Evolutionary conservation across 2,329 filamentous ascomycete species (phyloP), one percentile per base, ranked within the genome.

Genomic region (Camillea tinctor): DNA sequence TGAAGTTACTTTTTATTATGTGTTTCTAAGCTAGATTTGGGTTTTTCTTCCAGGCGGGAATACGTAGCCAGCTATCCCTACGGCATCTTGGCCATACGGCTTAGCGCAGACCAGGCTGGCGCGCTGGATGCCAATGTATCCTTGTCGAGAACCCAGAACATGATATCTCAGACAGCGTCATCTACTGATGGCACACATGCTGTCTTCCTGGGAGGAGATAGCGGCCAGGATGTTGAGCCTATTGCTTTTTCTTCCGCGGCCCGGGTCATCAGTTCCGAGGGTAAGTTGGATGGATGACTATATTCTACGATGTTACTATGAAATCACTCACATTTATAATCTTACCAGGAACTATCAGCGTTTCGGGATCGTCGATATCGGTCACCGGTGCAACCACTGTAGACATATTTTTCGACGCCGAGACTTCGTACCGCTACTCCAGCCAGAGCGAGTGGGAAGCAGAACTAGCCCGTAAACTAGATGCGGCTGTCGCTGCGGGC

Each of bases 51-150:
- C 52, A 70, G 72, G 30, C 73, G 79, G 9, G 73, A 81, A 58
- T 67, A 71, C 9, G 67, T 82, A 48, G 77, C 77, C 22, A 80
- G 76, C 60, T 74, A 76, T 58, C 74, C 79, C 1, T 75, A 79
- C 22, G 71, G 74, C 24, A 72, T 77, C 2, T 64, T 82, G 15
- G 77, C 73, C 1, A 65, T 78, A 15, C 57, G 67, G 1, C 60
- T 69, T 11, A 62, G 30, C 4, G 60, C 65, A 50, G 30, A 61
- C 61, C n/a, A 59, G 50, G 7, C 63, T 2, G 60, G 68, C 13
- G 56, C 57, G 20, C 60, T 70, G 0, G 66, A 64, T 2, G 66
- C 72, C 7, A 54, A 70, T 0, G 15, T 73, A 1, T 63, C 69
- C 1, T 50, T 75, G 54, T 60, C 57, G 5, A 59, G 66, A 24